Percentiles rank a stretch among this genome's conserved stretches.
Conservation (phyloP, 805 yeast species). For the Nakazawaea pomicola region DNA sequence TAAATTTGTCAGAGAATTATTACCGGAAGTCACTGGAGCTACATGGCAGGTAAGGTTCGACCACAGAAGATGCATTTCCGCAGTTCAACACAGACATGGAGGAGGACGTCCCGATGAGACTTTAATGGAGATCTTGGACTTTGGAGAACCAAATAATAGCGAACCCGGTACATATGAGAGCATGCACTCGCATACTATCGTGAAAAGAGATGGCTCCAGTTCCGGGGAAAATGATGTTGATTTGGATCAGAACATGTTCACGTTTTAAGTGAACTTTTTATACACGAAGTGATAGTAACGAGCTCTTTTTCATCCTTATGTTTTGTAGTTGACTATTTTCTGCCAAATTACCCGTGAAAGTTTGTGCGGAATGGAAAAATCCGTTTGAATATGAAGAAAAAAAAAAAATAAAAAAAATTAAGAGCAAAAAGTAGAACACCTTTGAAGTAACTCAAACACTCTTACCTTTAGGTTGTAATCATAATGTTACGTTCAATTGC, state of each 20-base stretch:
- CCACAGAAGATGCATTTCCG: constrained; percentile 80
- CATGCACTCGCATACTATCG: background rate
- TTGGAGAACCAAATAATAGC: constrained; percentile 35
- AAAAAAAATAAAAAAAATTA: constrained; percentile 1
- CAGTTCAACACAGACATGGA: constrained; percentile 51
- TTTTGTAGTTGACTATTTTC: no score
- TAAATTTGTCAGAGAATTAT: constrained; percentile 62
- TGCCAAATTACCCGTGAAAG: background rate
- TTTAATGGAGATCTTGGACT: constrained; percentile 80
- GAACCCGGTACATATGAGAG: background rate
- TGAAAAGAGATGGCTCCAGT: no score
- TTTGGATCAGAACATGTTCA: no score
- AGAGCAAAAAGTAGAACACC: background rate
- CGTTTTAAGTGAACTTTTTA: no score
- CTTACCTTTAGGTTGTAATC: constrained; percentile 3
- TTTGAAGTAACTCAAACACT: background rate
- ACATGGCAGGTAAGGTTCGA: constrained; percentile 96
- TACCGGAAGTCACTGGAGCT: constrained; percentile 72
- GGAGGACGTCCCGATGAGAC: constrained; percentile 50
- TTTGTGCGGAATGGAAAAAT: constrained; percentile 10
- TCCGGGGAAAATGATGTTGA: no score
- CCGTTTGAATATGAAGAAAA: constrained; percentile 2
- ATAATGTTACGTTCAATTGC: constrained; percentile 20
- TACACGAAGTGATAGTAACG: no score
- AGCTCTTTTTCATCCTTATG: no score